Conservation (phyloP, 2,329 filamentous ascomycete genomes). For the Cladosporium phlei region DNA sequence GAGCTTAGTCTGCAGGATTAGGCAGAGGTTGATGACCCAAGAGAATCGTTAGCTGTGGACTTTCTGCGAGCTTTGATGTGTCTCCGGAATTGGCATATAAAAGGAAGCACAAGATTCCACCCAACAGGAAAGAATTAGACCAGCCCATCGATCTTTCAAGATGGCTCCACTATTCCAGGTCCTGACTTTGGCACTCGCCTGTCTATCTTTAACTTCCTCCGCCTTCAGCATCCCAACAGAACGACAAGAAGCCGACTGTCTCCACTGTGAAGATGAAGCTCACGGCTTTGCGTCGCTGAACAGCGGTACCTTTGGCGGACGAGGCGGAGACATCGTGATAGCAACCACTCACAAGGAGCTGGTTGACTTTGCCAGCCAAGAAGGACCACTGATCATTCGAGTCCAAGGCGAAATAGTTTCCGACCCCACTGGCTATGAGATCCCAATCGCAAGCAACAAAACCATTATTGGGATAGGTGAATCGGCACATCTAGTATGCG, state of each 20-base stretch:
- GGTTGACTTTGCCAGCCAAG: constrained; percentile 20
- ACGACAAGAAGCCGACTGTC: neutral
- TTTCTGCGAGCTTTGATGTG: too few species aligned
- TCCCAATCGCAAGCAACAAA: constrained; percentile 21
- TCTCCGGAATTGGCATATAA: too few species aligned
- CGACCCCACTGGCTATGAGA: constrained; percentile 20
- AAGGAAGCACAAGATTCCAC: too few species aligned
- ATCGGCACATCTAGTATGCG: constrained; percentile 19
- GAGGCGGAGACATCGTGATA: constrained; percentile 20
- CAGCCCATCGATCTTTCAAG: too few species aligned
- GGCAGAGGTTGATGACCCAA: too few species aligned
- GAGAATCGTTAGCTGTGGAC: too few species aligned
- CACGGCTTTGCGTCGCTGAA: constrained; percentile 24
- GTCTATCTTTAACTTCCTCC: neutral
- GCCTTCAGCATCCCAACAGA: neutral
- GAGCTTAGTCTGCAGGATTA: too few species aligned
- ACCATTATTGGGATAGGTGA: constrained; percentile 24
- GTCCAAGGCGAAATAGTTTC: constrained; percentile 18
- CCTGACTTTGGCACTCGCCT: neutral
- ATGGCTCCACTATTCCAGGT: neutral
- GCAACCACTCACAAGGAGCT: constrained; percentile 21
- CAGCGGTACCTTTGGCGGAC: constrained; percentile 21
- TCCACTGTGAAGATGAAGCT: constrained; percentile 8
- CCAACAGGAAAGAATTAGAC: too few species aligned
- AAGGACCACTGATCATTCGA: constrained; percentile 21